Evolutionary conservation across 2,329 filamentous ascomycete species (phyloP), one percentile per base, ranked within the genome.

Genomic region (Rhexocercosporidium sp.): DNA sequence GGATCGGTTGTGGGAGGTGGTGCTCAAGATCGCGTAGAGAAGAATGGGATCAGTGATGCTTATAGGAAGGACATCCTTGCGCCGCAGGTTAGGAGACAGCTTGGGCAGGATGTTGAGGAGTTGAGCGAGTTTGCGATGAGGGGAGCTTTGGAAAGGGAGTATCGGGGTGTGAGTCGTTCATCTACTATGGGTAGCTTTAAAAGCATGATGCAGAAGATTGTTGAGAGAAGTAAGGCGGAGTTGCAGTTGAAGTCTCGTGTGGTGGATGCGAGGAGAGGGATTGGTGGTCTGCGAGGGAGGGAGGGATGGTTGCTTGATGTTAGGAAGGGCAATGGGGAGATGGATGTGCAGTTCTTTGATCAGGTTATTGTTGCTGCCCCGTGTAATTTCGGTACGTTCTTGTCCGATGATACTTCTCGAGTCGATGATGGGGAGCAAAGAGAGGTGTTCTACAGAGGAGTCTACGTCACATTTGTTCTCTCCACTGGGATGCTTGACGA

Each of bases 31-130:
- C 60, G 62, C 3, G 41, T 72, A 12, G 29, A 22, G 1, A 53
- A 57, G 20, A 57, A 65, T 49, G 62, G 65, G 7, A 54, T 71
- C 29, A 59, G 27, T 3, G 62, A 46, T 1, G 49, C 37, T 18
- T 72, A 72, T 54, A 25, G 62, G 3, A 9, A 66, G 8, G 70
- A 72, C n/a, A 46, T 72, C 20, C 16, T 72, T 3, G 8, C 20
- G 20, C 49, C 65, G 16, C 64, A 71, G 53, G 7, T 71, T n/a
- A 53, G 53, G 29, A 49, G 66, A 27, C 69, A 72, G 56, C 22
- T 47, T 6, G 69, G 70, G 2, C 49, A 65, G 51, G 56, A 64
- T 9, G 12, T 67, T 1, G 37, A 59, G 3, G 70, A 71, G 47
- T 14, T 72, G 3, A 68, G 60, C 44, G 64, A 64, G 61, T 54